These are phyloP conservation scores for Acanthamoeba healyi DNA, from an alignment of 208 protist genomes.

Conservation along the genomic window DNA sequence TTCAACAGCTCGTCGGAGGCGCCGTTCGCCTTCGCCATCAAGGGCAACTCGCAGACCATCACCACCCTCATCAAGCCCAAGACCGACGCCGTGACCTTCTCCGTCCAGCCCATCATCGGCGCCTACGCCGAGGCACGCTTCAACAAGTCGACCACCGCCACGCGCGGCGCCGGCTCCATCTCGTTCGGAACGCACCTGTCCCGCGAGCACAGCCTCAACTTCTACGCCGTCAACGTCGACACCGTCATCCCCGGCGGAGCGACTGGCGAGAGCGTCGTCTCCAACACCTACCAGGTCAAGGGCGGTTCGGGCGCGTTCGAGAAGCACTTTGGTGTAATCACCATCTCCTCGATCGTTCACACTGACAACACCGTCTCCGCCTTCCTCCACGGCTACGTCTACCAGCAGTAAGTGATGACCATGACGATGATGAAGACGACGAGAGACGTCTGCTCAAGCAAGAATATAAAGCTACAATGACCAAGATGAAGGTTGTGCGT, in stretches of 20 bases:
- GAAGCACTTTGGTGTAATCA: background rate
- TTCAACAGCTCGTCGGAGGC: too few species aligned
- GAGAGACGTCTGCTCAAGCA: too few species aligned
- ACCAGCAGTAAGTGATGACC: too few species aligned
- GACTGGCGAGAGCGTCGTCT: background rate
- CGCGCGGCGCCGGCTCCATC: background rate
- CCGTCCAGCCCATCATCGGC: background rate
- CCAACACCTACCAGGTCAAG: background rate
- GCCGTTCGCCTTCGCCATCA: too few species aligned
- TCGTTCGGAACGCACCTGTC: slow-evolving; percentile 16
- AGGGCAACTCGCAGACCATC: slow-evolving; percentile 52
- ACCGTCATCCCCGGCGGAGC: background rate
- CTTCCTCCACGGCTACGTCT: too few species aligned
- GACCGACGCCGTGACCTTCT: slow-evolving; percentile 29
- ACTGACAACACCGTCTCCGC: too few species aligned
- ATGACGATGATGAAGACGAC: too few species aligned
- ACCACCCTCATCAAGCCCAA: background rate
- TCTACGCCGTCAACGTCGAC: background rate
- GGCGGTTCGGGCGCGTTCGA: slow-evolving; percentile 41
- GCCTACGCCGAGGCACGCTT: slow-evolving; percentile 42
- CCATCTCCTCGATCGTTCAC: background rate
- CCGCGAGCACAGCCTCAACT: slow-evolving; percentile 33
- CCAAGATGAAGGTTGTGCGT: too few species aligned
- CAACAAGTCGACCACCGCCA: too few species aligned
- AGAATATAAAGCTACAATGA: too few species aligned